A percentile compares a stretch with the other conserved stretches of the same genome.
Conservation (phyloP, 345 rosid species). For the Anacardium occidentale region DNA sequence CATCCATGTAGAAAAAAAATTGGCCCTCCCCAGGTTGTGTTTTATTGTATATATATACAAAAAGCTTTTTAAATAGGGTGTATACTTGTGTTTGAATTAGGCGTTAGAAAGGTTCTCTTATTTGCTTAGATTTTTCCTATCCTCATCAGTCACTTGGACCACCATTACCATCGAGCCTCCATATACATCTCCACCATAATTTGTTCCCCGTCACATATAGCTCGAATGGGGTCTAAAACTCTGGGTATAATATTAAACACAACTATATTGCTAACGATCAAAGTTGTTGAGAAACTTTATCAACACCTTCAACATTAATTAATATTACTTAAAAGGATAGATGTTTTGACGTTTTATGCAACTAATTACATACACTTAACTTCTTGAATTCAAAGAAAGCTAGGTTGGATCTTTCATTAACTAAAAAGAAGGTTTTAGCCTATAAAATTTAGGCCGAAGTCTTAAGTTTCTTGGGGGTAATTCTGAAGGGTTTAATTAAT, state of each 20-base stretch:
- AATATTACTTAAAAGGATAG: too few relatives aligned
- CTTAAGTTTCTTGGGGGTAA: too few relatives aligned
- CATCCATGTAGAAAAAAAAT: conserved; percentile 8
- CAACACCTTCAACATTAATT: background rate
- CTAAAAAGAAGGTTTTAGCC: too few relatives aligned
- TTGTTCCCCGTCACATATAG: conserved; percentile 26
- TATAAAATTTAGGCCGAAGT: too few relatives aligned
- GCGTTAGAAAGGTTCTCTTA: conserved; percentile 3
- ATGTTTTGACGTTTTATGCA: too few relatives aligned
- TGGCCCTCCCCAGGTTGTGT: conserved; percentile 20
- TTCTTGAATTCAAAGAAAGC: too few relatives aligned
- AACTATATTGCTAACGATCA: background rate
- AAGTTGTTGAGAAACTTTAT: background rate
- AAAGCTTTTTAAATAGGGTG: background rate
- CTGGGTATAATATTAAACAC: conserved; percentile 17
- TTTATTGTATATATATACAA: background rate
- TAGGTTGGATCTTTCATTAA: too few relatives aligned
- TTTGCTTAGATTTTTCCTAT: conserved; percentile 19
- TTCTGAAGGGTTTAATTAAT: too few relatives aligned
- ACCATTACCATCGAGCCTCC: conserved; percentile 20
- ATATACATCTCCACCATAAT: conserved; percentile 33
- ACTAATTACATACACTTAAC: too few relatives aligned
- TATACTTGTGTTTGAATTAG: conserved; percentile 3
- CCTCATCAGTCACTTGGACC: conserved; percentile 40
- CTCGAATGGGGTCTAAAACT: conserved; percentile 36